Conservation (phyloP, 768 basidiomycete genomes). For the Tremella fuciformis region DNA sequence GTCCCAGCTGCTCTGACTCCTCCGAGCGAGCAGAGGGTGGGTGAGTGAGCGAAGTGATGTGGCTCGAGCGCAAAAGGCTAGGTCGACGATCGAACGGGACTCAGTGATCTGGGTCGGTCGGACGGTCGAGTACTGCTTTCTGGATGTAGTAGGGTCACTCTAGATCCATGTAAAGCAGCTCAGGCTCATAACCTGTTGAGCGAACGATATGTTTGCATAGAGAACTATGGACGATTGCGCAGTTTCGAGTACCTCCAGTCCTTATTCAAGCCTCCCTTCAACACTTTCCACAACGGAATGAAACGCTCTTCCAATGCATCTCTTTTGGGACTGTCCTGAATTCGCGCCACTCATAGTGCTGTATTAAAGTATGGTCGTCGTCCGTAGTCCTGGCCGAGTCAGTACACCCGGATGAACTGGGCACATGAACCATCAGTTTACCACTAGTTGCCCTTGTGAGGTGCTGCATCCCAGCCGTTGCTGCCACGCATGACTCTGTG, state of each 20-base stretch:
- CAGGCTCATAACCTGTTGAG: conserved; percentile 12
- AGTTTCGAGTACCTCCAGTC: conserved; percentile 4
- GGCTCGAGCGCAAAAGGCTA: background rate
- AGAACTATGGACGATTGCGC: conserved; percentile 3
- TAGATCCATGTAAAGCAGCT: conserved; percentile 9
- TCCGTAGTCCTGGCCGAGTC: no score
- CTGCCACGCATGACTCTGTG: no score
- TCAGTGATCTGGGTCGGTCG: conserved; percentile 3
- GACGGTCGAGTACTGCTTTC: conserved; percentile 6
- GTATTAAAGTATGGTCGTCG: no score
- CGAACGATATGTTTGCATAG: conserved; percentile 5
- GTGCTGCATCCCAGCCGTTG: no score
- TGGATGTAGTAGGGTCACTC: conserved; percentile 5
- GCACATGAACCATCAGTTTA: no score
- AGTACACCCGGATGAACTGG: no score
- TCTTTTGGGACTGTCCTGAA: no score
- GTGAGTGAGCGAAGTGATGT: background rate
- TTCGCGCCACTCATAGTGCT: no score
- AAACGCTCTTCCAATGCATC: no score
- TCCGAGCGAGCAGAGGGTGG: conserved; percentile 1
- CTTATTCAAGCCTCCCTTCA: conserved; percentile 5
- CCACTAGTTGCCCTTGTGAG: no score
- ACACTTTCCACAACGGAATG: no score
- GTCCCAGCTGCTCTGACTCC: background rate
- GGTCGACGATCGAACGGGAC: conserved; percentile 4